phyloP scores from a whole-genome alignment of 2,329 filamentous ascomycete species.

The Colletotrichum gigasporum region DNA sequence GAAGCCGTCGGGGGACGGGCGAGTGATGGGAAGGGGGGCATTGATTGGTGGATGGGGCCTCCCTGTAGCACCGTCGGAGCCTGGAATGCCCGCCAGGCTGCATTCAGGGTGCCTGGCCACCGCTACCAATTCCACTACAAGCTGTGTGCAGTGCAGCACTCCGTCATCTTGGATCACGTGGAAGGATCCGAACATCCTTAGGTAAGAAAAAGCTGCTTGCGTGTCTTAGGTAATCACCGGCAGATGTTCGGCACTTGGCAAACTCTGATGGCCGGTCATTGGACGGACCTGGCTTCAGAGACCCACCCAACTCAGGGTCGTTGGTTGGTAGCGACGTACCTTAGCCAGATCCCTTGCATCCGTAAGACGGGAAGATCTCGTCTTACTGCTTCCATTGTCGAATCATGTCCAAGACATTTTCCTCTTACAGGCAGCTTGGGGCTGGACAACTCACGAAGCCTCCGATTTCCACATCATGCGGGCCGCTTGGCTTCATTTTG shows the following conservation, averaged over 20 bases:
- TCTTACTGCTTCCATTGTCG: not conserved
- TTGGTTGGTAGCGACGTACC: not conserved
- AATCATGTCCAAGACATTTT: not conserved
- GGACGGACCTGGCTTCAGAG: no score
- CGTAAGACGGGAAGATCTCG: conserved; percentile 7
- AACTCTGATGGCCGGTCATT: not conserved
- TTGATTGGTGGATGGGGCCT: conserved; percentile 24
- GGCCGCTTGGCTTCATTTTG: not conserved
- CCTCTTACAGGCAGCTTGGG: not conserved
- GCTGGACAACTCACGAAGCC: not conserved
- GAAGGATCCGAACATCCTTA: no score
- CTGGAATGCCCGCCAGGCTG: not conserved
- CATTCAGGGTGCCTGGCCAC: no score
- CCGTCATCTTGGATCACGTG: no score
- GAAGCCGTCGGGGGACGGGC: conserved; percentile 9
- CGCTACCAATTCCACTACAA: no score
- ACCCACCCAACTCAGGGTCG: no score
- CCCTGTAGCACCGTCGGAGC: conserved; percentile 11
- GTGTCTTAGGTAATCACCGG: not conserved
- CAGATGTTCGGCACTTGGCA: conserved; percentile 1
- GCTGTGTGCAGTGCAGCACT: no score
- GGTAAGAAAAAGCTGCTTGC: not conserved
- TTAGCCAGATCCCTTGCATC: not conserved
- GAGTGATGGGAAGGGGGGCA: conserved; percentile 18
- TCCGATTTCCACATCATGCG: not conserved